A percentile compares a stretch with the other conserved stretches of the same genome.
These are phyloP conservation scores for Eucalyptus lansdowneana DNA, from an alignment of 345 rosid genomes.

Conservation along the genomic window DNA sequence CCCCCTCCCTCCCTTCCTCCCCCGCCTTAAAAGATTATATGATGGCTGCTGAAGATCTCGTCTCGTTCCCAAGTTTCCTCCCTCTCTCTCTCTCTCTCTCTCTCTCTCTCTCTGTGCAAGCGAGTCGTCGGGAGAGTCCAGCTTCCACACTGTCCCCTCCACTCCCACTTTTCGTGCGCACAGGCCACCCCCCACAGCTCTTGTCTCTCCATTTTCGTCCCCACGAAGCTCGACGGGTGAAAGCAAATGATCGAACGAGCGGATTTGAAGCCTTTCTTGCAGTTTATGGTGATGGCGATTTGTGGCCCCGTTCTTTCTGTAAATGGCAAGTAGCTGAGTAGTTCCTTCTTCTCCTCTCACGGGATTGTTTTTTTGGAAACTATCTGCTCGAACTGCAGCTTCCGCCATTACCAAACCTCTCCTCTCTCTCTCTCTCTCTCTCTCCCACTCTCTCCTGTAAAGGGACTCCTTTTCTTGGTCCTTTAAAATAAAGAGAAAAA, in stretches of 20 bases:
- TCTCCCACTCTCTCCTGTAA: neutral
- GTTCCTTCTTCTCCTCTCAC: neutral
- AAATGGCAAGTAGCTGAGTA: neutral
- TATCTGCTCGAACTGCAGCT: neutral
- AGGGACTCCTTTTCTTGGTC: neutral
- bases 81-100: neutral
- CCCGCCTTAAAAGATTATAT: neutral
- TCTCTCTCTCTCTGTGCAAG: neutral
- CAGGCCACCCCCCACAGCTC: neutral
- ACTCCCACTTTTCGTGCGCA: neutral
- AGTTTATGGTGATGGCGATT: neutral
- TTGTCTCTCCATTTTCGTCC: neutral
- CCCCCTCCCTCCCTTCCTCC: neutral
- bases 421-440: neutral
- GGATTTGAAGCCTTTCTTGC: neutral
- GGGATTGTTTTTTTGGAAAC: neutral
- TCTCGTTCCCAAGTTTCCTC: no score
- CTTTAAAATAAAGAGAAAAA: neutral
- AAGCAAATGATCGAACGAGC: neutral
- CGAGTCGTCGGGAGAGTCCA: neutral
- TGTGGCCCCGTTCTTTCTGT: neutral
- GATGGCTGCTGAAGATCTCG: neutral
- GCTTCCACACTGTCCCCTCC: neutral
- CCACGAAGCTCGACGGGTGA: neutral
- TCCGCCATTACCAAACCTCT: neutral